Evolutionary conservation across 495 filamentous ascomycete species (phyloP), one percentile per base, ranked within the genome.

Genomic region (Sordaria brevicollis): DNA sequence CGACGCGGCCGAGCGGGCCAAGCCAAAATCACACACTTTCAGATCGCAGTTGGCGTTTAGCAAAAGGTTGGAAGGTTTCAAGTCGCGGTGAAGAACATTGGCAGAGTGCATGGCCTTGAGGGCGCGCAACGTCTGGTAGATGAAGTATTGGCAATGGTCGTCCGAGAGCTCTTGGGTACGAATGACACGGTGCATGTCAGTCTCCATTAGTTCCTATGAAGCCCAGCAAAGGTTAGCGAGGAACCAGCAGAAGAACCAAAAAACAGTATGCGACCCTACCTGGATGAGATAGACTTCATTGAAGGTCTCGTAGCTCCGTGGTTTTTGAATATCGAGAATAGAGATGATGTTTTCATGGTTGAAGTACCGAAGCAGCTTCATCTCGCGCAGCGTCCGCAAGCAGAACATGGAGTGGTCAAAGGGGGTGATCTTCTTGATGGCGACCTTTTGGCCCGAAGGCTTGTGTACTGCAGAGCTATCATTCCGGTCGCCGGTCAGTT

Each of bases 271-370:
- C 19, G 67, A 15, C 71, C 85, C 67, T 86, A 96, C 93, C 86
- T 99, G 95, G 73, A 99, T 98, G 71, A 99, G 89, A 80, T 99
- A 99, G 65, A 99, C 96, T 81, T 99, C 96, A 65, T 93, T 94
- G 80, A 99, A 99, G 62, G 89, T 90, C 75, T 97, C 94, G 75
- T 94, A 98, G 82, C 91, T 94, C 74, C 94, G 87, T 29, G 96
- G 96, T 84, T 97, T 95, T 83, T 99, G 96, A 74, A 99, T 98
- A 81, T 99, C 96, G 66, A 99, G 86, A 75, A 99, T 99, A 38
- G 94, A 97, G 77, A 99, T 99, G 82, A 99, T 98, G 81, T 99
- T 99, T 82, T 99, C 96, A 78, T 99, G 96, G 83, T 99, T 99
- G 86, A 99, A 99, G 82, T 99, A 98, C 74, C 96, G 88, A 73